Base-by-base conservation (phyloP, 352 stramenopile species). In the Globisporangium splendens region DNA sequence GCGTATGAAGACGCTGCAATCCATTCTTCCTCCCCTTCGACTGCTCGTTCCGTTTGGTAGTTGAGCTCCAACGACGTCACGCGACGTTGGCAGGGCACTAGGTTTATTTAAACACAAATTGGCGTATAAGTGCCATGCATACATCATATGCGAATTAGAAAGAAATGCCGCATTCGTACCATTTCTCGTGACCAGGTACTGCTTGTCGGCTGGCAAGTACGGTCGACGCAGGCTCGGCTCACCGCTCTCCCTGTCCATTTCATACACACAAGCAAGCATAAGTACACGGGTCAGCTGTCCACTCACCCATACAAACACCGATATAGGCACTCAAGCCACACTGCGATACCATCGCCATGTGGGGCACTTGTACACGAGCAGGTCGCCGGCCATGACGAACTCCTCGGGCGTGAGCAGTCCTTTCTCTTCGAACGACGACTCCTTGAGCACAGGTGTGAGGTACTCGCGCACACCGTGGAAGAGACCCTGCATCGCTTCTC, bases 361-460 rank as follows among this genome's bases (percentile, higher is more conserved):
- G 11, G 96, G 96, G 63, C 95, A 98, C 63, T 96, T 97, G 80
- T 96, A 97, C 43, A 98, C 94, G 0, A 99, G 77, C 77, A 98
- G 78, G 63, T 99, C 96, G 7, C 96, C 94, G 7, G 94, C 95
- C 38, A 73, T 73, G 21, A 98, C 90, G 72, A 98, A 99, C 72
- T 99, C 96, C 65, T 98, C 93, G 17, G 96, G 96, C 46, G 96
- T 99, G 31, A 99, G 78, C 33, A 98, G 84, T 38, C 96, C 96
- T 48, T 95, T 93, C 63, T 94, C 77, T 52, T 97, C 70, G 69
- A 99, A 98, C 51, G 87, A 93, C 18, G 88, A 97, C 62, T 92
- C 84, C 65, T 92, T 96, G 46, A 98, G 79, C 62, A 96, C 84
- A 11, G 88, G 88, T 69, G 84, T 95, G 61, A 96, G 70, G 67